Percentiles rank a stretch among this genome's conserved stretches.
Evolutionary conservation across 345 rosid genomes (phyloP).

Genomic region (Dipteronia sinensis): DNA sequence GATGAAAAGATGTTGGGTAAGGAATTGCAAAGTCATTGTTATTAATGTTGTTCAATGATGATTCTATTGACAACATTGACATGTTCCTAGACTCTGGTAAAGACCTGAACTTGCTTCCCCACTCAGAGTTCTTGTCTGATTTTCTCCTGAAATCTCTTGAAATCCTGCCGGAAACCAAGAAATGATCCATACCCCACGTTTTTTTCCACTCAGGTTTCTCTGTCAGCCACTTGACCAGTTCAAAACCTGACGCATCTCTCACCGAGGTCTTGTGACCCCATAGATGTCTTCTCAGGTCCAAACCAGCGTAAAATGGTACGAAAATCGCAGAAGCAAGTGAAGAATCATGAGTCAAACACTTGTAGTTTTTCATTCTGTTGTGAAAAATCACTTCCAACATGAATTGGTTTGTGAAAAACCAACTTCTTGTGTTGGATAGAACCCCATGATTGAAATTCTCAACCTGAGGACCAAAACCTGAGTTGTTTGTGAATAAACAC

Average conservation of each 20-base stretch:
- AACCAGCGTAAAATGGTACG: conserved; percentile 47
- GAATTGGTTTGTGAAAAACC: conserved; percentile 46
- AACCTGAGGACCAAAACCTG: conserved; percentile 43
- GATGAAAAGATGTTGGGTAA: conserved; percentile 54
- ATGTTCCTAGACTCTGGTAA: conserved; percentile 37
- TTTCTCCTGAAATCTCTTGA: conserved; percentile 40
- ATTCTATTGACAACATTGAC: conserved; percentile 48
- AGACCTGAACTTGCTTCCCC: conserved; percentile 51
- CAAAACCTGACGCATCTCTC: conserved; percentile 36
- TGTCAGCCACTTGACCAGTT: conserved; percentile 38
- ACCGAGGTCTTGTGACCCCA: conserved; percentile 38
- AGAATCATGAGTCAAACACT: conserved; percentile 45
- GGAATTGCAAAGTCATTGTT: conserved; percentile 40
- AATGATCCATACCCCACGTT: conserved; percentile 49
- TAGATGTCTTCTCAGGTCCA: conserved; percentile 45
- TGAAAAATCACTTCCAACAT: conserved; percentile 45
- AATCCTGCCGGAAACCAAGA: conserved; percentile 47
- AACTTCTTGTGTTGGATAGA: conserved; percentile 34
- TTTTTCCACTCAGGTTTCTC: conserved; percentile 43
- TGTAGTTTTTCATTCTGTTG: conserved; percentile 44
- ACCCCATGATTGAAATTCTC: conserved; percentile 9
- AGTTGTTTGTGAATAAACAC: conserved; percentile 37
- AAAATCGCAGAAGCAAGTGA: conserved; percentile 48
- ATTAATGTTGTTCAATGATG: conserved; percentile 20
- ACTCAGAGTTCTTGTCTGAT: conserved; percentile 23